These are phyloP conservation scores for Peronospora destructor DNA, from an alignment of 352 stramenopile genomes.

Conservation along the genomic window DNA sequence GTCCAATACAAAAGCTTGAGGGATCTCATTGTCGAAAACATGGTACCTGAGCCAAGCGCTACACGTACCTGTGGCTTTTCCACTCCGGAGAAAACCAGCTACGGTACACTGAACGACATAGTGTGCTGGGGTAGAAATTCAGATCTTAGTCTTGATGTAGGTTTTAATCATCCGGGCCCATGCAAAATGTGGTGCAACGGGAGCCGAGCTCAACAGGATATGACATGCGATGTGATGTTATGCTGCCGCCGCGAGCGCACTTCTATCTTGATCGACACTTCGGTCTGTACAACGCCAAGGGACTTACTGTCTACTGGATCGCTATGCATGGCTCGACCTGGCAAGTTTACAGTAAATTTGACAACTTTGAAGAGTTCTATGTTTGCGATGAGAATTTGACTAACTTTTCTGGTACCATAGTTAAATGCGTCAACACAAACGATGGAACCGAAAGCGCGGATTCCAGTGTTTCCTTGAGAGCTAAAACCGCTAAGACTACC, in stretches of 20 bases:
- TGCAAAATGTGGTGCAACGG: slow-evolving; percentile 45
- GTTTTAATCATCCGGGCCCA: slow-evolving; percentile 37
- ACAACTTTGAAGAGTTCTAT: neutral
- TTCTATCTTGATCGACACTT: slow-evolving; percentile 33
- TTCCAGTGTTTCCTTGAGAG: slow-evolving; percentile 5
- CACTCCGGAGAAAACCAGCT: slow-evolving; percentile 29
- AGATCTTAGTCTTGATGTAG: slow-evolving; percentile 25
- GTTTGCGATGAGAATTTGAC: neutral
- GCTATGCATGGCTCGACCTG: slow-evolving; percentile 39
- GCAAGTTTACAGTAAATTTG: slow-evolving; percentile 46
- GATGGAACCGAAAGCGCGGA: slow-evolving; percentile 3
- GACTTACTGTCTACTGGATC: slow-evolving; percentile 52
- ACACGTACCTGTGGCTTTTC: slow-evolving; percentile 38
- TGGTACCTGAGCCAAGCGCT: slow-evolving; percentile 19
- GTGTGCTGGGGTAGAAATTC: slow-evolving; percentile 36
- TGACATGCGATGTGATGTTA: slow-evolving; percentile 35
- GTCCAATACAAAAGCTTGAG: slow-evolving; percentile 35
- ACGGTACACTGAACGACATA: slow-evolving; percentile 27
- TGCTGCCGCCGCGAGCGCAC: slow-evolving; percentile 17
- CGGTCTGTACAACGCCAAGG: slow-evolving; percentile 31
- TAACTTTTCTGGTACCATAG: slow-evolving; percentile 7
- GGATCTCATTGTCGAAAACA: slow-evolving; percentile 33
- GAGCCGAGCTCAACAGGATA: slow-evolving; percentile 29
- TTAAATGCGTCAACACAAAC: slow-evolving; percentile 35
- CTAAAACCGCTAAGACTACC: slow-evolving; percentile 4